Base-by-base conservation (phyloP, 345 rosid species). In the Erodium maritimum region DNA sequence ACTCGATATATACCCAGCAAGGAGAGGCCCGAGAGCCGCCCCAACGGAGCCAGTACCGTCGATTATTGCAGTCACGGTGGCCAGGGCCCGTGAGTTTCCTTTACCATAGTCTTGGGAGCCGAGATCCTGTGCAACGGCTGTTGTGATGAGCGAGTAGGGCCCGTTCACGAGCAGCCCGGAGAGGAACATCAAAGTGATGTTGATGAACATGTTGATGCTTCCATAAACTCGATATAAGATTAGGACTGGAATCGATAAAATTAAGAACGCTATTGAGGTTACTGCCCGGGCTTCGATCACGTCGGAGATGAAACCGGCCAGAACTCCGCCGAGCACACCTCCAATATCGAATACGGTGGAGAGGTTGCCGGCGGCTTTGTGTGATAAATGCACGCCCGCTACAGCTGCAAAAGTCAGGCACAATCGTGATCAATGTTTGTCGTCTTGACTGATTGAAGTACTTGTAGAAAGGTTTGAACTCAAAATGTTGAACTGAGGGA, bases 21-120 rank as follows among this genome's bases (percentile, higher is more conserved):
- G 77, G 62, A 86, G 68, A 1, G 96, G 98, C 50, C 96, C 98
- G 10, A 88, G 67, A 50, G 98, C 96, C 12, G 90, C 96, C 34
- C 96, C 98, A 52, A 82, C 82, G 16, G 98, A 91, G 19, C 96
- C 98, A 54, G 98, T 91, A 60, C 98, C 95, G 55, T 91, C 98
- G 58, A 86, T 88, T 42, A 91, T 88, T 54, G 96, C 96, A 2
- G 90, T 77, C 58, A 91, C 96, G 0, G 98, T 91, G 1, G 98
- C 98, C 54, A 88, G 73, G 17, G 90, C 96, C 8, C 98, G 79
- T 14, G 88, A 74, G 62, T 88, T 91, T 50, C 96, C 96, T 69
- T 69, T 80, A 56, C 79, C 73, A 46, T 63, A 60, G 53, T 75
- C 88, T 73, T 91, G 98, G 19, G 95, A 88, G 50, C 98, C 98